Base-by-base conservation (phyloP, 225 moss, liverwort and hornwort species). In the Thuidium tamariscinum region DNA sequence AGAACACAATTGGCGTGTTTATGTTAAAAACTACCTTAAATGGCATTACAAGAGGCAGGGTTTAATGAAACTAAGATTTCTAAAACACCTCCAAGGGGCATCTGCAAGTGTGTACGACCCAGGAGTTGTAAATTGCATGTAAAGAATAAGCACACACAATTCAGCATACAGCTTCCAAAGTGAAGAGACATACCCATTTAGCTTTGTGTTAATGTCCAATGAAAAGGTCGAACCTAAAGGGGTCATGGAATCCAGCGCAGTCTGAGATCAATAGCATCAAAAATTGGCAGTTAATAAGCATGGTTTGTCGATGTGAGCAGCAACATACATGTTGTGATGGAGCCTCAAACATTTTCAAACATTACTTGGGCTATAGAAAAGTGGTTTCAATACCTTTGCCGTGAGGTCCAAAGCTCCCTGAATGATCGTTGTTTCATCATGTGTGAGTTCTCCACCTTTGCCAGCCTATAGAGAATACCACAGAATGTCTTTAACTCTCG, bases 351-450 rank as follows among this genome's bases (percentile, higher is more conserved):
- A 18, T 57, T 59, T 54, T n/a, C 29, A 70, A 15, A 77, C 19
- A 80, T 44, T 65, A 64, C 51, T 83, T 83, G 32, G 26, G 27
- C 3, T 36, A 7, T 39, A 52, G 42, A 57, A 30, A 59, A 77
- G 19, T 32, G 41, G 22, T 66, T 36, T 70, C 17, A 84, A n/a
- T 70, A 93, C 93, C 91, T 98, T 98, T 62, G 93, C 93, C 55
- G 96, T 95, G 74, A 98, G 95, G 79, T 98, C 98, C 86, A 98
- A 87, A 80, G 96, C 95, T 81, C 96, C 96, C 77, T 95, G 95
- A 84, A 98, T 98, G 70, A 98, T 98, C 15, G 94, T 98, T 16
- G 95, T 98, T 90, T 98, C 95, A 86, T 98, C 94, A 82, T 96
- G 95, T 74, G 95, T 92, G 66, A 98, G 77, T 82, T 98, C 95